Evolutionary conservation across 768 basidiomycete genomes (phyloP), one percentile per base, ranked within the genome.

Genomic region (Xerocomellus chrysenteron): DNA sequence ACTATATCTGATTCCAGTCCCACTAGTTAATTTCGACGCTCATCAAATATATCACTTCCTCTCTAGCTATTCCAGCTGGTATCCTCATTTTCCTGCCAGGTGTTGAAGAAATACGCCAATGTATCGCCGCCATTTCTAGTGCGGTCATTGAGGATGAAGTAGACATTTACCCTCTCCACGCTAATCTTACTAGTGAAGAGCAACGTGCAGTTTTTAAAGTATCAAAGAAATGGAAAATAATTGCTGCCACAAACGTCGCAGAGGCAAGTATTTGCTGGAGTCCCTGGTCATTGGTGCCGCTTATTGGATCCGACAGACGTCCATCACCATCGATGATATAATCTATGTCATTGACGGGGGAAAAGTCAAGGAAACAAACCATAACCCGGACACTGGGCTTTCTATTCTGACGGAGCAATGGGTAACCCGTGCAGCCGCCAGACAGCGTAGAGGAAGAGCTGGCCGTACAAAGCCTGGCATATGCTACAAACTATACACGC

Each of bases 1-100:
- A 14, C 32, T 9, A 19, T 28, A 28, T 49, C 46, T 56, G 24
- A 47, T 43, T 41, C 4, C 28, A 24, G 12, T 24, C 7, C n/a
- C 56, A 9, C 41, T 35, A 90, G 82, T 77, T 95, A 3, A 80
- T 95, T 39, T 83, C 85, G 8, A 74, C 82, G 0, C 75, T 90
- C 13, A 82, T 92, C 10, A 73, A 77, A 32, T 76, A 92, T 61
- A 87, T 94, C 54, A 68, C 86, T 14, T 68, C 74, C 6, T 81
- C 78, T 7, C 69, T 74, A 24, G 65, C 76, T 13, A 71, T 68
- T 10, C 59, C 56, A 6, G 88, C 85, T 3, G 93, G 87, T 6
- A 83, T 97, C 44, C 78, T 98, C 24, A 82, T 97, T 43, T 98
- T 98, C 73, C 76, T 94, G 52, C 85, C 92, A n/a, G 94, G 94